A percentile compares a stretch with the other conserved stretches of the same genome.
Evolutionary conservation across 177 flowering plant genomes (phyloP).

Genomic region (Telopea speciosissima): DNA sequence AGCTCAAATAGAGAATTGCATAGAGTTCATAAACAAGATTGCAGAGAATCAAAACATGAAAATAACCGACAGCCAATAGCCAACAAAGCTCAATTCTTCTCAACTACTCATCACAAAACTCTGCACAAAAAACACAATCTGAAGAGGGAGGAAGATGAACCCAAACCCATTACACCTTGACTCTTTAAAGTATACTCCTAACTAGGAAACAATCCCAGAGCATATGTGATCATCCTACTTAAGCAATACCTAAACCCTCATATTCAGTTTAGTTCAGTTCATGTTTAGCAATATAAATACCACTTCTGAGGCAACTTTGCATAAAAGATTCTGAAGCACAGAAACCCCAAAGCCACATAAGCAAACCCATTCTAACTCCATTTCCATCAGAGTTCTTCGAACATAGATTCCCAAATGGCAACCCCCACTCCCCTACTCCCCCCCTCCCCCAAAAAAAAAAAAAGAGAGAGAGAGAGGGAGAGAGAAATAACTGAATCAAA

Average conservation of each 20-base stretch:
- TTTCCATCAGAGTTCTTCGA: neutral
- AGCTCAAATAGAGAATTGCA: neutral
- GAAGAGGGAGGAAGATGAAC: neutral
- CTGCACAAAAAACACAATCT: neutral
- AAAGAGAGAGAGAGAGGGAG: too few species aligned
- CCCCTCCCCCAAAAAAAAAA: too few species aligned
- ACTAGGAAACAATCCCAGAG: too few species aligned
- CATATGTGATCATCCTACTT: too few species aligned
- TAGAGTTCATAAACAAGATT: neutral
- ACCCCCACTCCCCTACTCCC: neutral
- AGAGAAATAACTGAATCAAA: neutral
- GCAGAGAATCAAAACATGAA: neutral
- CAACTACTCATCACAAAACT: too few species aligned
- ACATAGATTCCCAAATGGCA: neutral
- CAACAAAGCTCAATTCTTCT: neutral
- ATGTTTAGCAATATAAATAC: neutral
- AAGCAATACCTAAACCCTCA: too few species aligned
- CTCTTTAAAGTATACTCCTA: neutral
- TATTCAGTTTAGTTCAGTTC: constrained; percentile 1
- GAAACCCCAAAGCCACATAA: neutral
- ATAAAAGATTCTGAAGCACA: too few species aligned
- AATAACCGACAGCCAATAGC: neutral
- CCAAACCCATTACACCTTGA: neutral
- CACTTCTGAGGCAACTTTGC: too few species aligned
- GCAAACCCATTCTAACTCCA: neutral